Base-by-base conservation (phyloP, 768 basidiomycete genomes). In the Boletus barrowsii region DNA sequence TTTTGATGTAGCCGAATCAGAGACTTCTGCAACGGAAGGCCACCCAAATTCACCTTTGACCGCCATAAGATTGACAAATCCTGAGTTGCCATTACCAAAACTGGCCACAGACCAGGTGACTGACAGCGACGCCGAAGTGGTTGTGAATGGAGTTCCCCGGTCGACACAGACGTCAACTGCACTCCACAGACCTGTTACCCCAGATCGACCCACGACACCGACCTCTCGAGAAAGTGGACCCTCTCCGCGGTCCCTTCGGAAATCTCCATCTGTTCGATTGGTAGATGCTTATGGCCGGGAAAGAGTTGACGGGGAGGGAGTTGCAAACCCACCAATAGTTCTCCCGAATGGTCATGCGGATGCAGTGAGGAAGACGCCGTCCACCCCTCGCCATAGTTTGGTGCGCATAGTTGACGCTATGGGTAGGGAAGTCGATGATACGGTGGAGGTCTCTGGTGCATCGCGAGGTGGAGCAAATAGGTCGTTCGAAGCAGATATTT, bases 281-380 rank as follows among this genome's bases (percentile, higher is more conserved):
- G 72, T 90, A 26, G 88, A 91, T 69, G 86, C 83, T 9, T 90
- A 80, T 65, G 88, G 88, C 10, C 73, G 81, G 41, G 78, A 83
- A 64, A 68, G 71, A 57, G 42, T 47, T 47, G 46, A 59, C 15
- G 56, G 62, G 52, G 56, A 64, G 56, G 42, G 35, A 10, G 20
- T 40, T 42, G 37, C 22, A 18, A 46, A 22, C 20, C 10, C 50
- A 39, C 24, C 17, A 36, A 35, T 35, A 22, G 30, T 46, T 29
- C 45, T 54, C 32, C 24, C 48, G 20, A 60, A 59, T 42, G 53
- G 47, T 18, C 53, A 52, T 22, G 59, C 56, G 53, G 66, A 72
- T 35, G 53, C 53, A 20, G 63, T 59, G 20, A 51, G 32, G 43
- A 56, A 61, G 32, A 53, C 65, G 8, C 62, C 59, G 43, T 43